These are phyloP conservation scores for Xerocomus minutiporus DNA, from an alignment of 1,284 basidiomycete species.

Conservation along the genomic window DNA sequence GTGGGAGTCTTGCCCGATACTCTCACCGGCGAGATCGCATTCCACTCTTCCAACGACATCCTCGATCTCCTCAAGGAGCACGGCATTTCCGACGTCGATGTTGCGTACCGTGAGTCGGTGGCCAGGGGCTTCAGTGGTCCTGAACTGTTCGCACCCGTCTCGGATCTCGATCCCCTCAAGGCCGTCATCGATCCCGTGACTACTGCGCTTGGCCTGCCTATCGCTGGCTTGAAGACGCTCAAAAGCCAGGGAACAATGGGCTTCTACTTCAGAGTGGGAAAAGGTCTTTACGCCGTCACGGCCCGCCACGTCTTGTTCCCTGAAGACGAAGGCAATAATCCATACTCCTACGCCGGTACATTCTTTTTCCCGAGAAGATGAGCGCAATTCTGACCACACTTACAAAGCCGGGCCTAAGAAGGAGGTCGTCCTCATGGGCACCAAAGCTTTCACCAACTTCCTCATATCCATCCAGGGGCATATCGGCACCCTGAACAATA, in stretches of 20 bases:
- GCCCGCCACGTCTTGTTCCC: not conserved
- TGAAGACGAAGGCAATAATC: not conserved
- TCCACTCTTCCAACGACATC: slow-evolving; percentile 14
- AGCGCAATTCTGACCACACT: not conserved
- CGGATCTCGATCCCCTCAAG: not conserved
- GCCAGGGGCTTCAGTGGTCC: not conserved
- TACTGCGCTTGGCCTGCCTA: not conserved
- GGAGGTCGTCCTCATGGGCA: not conserved
- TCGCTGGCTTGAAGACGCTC: not conserved
- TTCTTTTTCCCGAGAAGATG: not conserved
- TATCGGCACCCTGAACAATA: not conserved
- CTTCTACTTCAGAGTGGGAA: not conserved
- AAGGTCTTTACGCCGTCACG: not conserved
- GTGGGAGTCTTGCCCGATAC: slow-evolving; percentile 26
- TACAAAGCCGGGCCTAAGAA: not conserved
- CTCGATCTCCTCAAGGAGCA: slow-evolving; percentile 16
- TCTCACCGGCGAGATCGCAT: slow-evolving; percentile 20
- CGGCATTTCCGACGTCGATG: slow-evolving; percentile 25
- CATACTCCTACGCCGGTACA: not conserved
- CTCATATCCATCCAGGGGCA: not conserved
- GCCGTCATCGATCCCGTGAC: not conserved
- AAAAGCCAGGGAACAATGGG: not conserved
- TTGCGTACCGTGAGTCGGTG: slow-evolving; percentile 26
- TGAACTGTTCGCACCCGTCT: not conserved
- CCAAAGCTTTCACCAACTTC: not conserved